A percentile compares a stretch with the other conserved stretches of the same genome.
Conservation (phyloP, 2,329 filamentous ascomycete species). For the Dothideomycetes sp. region DNA sequence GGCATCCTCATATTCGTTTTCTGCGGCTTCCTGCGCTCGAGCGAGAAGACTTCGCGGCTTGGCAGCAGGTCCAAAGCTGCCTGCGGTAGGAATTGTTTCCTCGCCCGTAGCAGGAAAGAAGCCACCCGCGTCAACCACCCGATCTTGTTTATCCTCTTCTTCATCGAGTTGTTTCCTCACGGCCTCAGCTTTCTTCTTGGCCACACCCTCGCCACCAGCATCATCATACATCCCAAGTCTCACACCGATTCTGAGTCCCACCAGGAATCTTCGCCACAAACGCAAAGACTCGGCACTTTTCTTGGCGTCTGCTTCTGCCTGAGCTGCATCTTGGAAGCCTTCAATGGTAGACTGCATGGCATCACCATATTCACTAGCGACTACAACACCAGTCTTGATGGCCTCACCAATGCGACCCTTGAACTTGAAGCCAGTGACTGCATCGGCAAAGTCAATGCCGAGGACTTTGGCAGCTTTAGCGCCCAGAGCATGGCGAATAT, state of each 20-base stretch:
- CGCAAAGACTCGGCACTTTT: constrained; percentile 39
- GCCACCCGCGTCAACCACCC: constrained; percentile 19
- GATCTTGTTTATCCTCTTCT: constrained; percentile 11
- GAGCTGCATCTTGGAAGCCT: constrained; percentile 55
- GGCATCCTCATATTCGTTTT: constrained; percentile 4
- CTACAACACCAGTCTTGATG: constrained; percentile 65
- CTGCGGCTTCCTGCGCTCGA: neutral
- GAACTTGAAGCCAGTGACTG: constrained; percentile 84
- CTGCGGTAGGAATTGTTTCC: constrained; percentile 26
- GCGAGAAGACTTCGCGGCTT: neutral
- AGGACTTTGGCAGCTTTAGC: constrained; percentile 62
- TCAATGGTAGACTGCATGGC: constrained; percentile 60
- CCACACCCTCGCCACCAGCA: constrained; percentile 9
- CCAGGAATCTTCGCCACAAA: constrained; percentile 49
- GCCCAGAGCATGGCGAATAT: constrained; percentile 48
- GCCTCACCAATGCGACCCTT: constrained; percentile 78
- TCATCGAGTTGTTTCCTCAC: constrained; percentile 12
- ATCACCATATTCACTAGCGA: constrained; percentile 60
- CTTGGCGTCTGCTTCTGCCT: constrained; percentile 49
- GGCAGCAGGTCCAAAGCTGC: constrained; percentile 6
- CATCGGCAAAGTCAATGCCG: constrained; percentile 77
- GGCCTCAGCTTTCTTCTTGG: constrained; percentile 4
- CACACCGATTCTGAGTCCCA: constrained; percentile 59
- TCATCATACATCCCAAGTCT: constrained; percentile 46
- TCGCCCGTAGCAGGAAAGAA: constrained; percentile 37